A percentile compares a stretch with the other conserved stretches of the same genome.
Conservation (phyloP, 2,329 filamentous ascomycete species). For the Macrophomina tecta region DNA sequence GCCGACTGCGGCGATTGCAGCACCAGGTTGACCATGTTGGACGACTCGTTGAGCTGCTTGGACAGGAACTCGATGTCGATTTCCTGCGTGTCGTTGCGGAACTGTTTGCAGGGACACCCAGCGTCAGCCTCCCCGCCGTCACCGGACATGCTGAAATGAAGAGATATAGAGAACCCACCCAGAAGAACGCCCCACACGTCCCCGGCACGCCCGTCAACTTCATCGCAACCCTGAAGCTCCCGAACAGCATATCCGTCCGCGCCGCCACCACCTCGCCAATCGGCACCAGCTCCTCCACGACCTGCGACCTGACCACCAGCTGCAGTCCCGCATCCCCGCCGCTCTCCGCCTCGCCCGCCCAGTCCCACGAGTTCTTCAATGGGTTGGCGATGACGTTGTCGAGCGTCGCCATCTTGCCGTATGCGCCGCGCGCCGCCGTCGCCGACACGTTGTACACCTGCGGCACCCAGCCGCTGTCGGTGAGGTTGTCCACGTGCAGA, state of each 20-base stretch:
- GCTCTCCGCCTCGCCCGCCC: constrained; percentile 52
- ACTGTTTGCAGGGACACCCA: constrained; percentile 53
- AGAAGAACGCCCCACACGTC: constrained; percentile 82
- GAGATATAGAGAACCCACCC: constrained; percentile 54
- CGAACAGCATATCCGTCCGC: constrained; percentile 69
- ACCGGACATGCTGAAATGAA: no score
- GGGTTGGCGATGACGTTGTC: constrained; percentile 64
- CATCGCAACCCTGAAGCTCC: constrained; percentile 72
- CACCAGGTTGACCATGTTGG: constrained; percentile 74
- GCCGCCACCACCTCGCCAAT: constrained; percentile 69
- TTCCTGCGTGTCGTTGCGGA: constrained; percentile 78
- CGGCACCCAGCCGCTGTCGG: constrained; percentile 66
- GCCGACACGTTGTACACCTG: constrained; percentile 71
- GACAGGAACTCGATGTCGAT: constrained; percentile 84
- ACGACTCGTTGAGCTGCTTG: constrained; percentile 63
- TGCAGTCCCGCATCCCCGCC: constrained; percentile 50
- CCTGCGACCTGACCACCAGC: constrained; percentile 46
- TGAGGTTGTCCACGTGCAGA: constrained; percentile 54
- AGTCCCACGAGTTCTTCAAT: constrained; percentile 49
- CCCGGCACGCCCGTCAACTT: constrained; percentile 66
- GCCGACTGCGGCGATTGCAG: constrained; percentile 70
- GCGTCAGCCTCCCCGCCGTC: no score
- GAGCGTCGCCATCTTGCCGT: constrained; percentile 67
- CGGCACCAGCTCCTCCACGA: constrained; percentile 59
- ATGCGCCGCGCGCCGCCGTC: constrained; percentile 65